phyloP scores from a whole-genome alignment of 768 basidiomycete species.

The Amylocystis lapponica region DNA sequence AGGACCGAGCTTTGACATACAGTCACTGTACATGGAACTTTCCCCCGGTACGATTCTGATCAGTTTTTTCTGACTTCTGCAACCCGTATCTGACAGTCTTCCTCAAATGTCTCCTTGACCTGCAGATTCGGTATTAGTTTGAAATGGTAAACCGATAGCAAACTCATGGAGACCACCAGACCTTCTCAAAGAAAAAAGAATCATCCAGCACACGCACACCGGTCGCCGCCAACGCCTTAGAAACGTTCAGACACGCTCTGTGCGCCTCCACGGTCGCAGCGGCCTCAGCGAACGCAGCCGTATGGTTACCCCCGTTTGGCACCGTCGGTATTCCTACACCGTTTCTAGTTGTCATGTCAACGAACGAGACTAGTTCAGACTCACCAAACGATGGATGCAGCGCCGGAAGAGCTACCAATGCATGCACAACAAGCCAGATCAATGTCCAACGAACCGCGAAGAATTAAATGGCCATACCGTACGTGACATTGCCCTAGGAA shows the following conservation, averaged over 20 bases:
- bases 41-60: too few relatives aligned
- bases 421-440: not conserved
- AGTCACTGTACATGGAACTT: too few relatives aligned
- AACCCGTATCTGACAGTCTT: slow-evolving; percentile 25
- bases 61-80: too few relatives aligned
- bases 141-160: slow-evolving; percentile 1
- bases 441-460: not conserved
- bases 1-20: too few relatives aligned
- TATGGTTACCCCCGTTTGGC: slow-evolving; percentile 73
- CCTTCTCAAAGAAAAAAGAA: slow-evolving; percentile 54
- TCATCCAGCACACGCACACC: slow-evolving; percentile 70
- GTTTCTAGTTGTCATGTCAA: too few relatives aligned
- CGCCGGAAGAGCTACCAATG: slow-evolving; percentile 47
- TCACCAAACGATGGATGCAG: slow-evolving; percentile 71
- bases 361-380: not conserved
- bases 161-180: too few relatives aligned
- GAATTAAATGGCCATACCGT: slow-evolving; percentile 38
- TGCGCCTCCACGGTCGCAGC: slow-evolving; percentile 60
- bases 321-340: slow-evolving; percentile 76
- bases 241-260: slow-evolving; percentile 57
- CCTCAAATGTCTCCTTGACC: slow-evolving; percentile 46
- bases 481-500: slow-evolving; percentile 65
- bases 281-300: slow-evolving; percentile 56
- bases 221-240: slow-evolving; percentile 65
- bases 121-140: slow-evolving; percentile 13